Evolutionary conservation across 805 yeast species (phyloP).

Genomic region (Candida ovalis): DNA sequence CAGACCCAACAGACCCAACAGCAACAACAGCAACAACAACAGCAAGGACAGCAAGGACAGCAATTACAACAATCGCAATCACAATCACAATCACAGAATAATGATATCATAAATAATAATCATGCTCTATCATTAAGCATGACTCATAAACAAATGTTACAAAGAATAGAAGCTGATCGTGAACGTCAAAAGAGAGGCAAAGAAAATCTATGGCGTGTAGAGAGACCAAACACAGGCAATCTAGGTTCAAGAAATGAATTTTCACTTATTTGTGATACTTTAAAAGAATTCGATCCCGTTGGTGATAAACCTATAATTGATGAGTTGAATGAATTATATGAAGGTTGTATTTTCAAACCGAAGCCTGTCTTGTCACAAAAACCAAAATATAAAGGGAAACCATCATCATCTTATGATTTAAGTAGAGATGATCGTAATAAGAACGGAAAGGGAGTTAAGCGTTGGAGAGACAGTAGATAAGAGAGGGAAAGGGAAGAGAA

Average conservation of each 20-base stretch:
- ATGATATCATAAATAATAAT: too few relatives aligned
- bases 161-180: conserved; percentile 88
- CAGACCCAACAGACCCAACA: background rate
- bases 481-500: background rate
- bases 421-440: background rate
- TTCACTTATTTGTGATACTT: conserved; percentile 23
- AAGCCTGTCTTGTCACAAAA: background rate
- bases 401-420: background rate
- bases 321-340: conserved; percentile 22
- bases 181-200: conserved; percentile 85
- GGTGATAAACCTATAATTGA: conserved; percentile 23
- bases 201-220: conserved; percentile 74
- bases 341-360: conserved; percentile 5
- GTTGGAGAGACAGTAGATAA: background rate
- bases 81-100: too few relatives aligned
- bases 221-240: conserved; percentile 33
- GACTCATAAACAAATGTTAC: conserved; percentile 50
- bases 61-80: too few relatives aligned
- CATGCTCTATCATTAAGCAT: conserved; percentile 10
- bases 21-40: background rate
- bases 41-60: background rate
- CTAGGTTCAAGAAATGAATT: conserved; percentile 28
- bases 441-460: background rate
- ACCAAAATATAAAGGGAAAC: background rate
- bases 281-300: conserved; percentile 13